Conservation (phyloP, 129 eudicot species). For the Tagetes erecta region DNA sequence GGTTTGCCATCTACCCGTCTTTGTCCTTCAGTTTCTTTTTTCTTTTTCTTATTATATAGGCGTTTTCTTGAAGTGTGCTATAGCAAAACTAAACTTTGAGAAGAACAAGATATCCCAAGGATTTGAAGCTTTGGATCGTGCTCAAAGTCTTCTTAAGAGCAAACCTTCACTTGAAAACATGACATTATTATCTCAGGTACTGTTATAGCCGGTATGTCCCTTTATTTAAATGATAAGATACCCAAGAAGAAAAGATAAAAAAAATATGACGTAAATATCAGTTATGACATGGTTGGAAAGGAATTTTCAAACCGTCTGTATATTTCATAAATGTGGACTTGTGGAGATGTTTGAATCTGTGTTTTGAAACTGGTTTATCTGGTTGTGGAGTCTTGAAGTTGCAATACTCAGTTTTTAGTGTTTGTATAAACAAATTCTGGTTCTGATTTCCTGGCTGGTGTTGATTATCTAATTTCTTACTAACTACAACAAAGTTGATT, state of each 20-base stretch:
- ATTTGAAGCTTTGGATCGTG: conserved; percentile 99
- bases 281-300: not conserved
- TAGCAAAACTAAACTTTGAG: conserved; percentile 77
- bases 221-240: conserved; percentile 10
- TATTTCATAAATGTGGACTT: not conserved
- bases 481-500: not conserved
- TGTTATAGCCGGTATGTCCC: conserved; percentile 7
- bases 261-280: not conserved
- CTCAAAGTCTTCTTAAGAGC: conserved; percentile 84
- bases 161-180: conserved; percentile 75
- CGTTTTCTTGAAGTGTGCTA: conserved; percentile 98
- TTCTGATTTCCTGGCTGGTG: not conserved
- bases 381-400: not conserved
- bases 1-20: conserved; percentile 47
- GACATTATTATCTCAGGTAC: conserved; percentile 64
- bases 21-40: conserved; percentile 46
- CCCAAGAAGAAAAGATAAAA: not conserved
- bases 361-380: not conserved
- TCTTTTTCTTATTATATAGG: conserved; percentile 82
- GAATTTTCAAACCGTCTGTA: not conserved
- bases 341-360: not conserved
- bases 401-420: not conserved
- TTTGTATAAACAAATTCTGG: not conserved
- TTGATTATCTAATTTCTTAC: not conserved
- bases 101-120: conserved; percentile 89